A percentile compares a stretch with the other conserved stretches of the same genome.
Conservation (phyloP, 768 basidiomycete genomes). For the Termitomyces sp. region DNA sequence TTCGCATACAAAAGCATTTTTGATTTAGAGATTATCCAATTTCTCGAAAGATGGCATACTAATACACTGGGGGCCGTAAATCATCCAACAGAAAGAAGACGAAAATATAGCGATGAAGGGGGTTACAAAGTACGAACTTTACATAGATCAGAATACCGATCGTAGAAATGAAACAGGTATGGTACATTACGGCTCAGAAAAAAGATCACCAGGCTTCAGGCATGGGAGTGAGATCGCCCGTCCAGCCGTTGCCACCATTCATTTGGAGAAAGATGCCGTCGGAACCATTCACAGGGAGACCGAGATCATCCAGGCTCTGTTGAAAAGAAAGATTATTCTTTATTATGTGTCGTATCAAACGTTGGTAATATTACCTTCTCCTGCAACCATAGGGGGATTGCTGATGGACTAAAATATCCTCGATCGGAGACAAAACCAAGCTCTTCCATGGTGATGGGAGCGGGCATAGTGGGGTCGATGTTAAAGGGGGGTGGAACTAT, state of each 20-base stretch:
- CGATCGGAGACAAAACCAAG: constrained; percentile 69
- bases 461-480: constrained; percentile 50
- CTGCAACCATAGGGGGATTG: constrained; percentile 89
- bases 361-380: constrained; percentile 63
- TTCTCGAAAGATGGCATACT: not conserved
- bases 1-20: not conserved
- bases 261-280: constrained; percentile 88
- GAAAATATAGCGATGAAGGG: not conserved
- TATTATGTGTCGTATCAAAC: not conserved
- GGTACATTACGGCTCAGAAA: not conserved
- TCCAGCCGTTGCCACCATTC: constrained; percentile 71
- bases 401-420: constrained; percentile 71
- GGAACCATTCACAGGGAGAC: constrained; percentile 87
- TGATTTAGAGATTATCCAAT: not conserved
- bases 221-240: constrained; percentile 70
- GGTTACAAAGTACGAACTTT: not conserved
- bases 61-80: not conserved
- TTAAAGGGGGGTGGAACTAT: constrained; percentile 55
- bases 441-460: constrained; percentile 83
- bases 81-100: not conserved
- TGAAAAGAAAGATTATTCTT: constrained; percentile 4
- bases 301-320: constrained; percentile 85
- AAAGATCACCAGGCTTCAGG: constrained; percentile 77
- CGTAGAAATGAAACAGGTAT: not conserved
- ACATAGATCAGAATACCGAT: not conserved